Base-by-base conservation (phyloP, 176 grass and related monocot genomes). In the maize (Zea mays) region DNA sequence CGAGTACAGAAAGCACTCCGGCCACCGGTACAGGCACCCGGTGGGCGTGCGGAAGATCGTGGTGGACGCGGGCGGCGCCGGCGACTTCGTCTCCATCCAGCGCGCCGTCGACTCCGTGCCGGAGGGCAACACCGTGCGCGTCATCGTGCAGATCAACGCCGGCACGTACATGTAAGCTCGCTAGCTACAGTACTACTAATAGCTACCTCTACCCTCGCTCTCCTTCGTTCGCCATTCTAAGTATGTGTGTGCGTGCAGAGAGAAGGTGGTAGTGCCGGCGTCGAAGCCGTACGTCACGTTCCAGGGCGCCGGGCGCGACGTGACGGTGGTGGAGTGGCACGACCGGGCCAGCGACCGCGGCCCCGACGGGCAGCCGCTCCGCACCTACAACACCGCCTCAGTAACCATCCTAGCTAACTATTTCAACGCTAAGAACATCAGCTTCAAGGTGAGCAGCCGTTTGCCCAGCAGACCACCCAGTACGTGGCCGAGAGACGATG, bases 381-480 rank as follows among this genome's bases (percentile, higher is more conserved):
- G 89, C 69, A 98, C 96, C n/a, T 98, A 98, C 80, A 90, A 98
- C 79, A 86, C 96, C 56, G 96, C 91, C 71, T 90, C 96, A 50
- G 92, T 94, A 90, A 94, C 92, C 60, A 79, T 98, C 72, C 83
- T 98, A 77, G 78, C 96, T 85, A 90, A 90, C 85, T 85, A 90
- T 94, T 98, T 98, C 89, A 86, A 77, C 27, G 96, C 96, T 92
- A 98, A 90, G 62, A 98, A 98, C 86, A 92, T 98, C 62, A 98
- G 96, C 87, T 98, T 98, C 89, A 94, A 98, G 96, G 96, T 98
- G 82, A 88, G 93, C 72, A 64, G 20, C 60, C 7, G 0, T 8
- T 43, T 4, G 7, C 27, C 27, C 27, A 27, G 27, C 27, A 27
- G 27, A 27, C 27, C 27, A 27, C 27, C 27, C 27, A 27, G 27